Evolutionary conservation across 768 basidiomycete genomes (phyloP).

Genomic region (Kwoniella bestiolae): DNA sequence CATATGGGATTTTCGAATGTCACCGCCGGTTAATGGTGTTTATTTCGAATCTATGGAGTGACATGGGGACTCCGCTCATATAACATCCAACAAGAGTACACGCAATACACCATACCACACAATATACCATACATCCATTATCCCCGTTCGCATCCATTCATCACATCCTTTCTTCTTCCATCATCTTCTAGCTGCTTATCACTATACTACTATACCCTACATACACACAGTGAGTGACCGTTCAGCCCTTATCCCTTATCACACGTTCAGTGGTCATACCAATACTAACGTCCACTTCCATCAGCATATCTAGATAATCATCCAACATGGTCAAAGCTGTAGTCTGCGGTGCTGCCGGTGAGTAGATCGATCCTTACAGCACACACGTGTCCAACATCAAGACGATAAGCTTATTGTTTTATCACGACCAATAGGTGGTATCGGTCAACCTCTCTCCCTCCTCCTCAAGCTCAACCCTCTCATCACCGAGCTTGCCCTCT

Average conservation of each 20-base stretch:
- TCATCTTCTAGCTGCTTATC: constrained; percentile 2
- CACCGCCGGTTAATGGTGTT: not conserved
- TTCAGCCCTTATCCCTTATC: not conserved
- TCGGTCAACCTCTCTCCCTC: constrained; percentile 94
- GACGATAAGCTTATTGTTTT: not conserved
- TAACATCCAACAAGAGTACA: not conserved
- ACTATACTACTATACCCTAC: not conserved
- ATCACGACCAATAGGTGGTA: constrained; percentile 65
- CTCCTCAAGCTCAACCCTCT: constrained; percentile 91
- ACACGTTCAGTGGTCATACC: not conserved
- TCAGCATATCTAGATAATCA: constrained; percentile 3
- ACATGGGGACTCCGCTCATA: constrained; percentile 7
- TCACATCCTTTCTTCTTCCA: constrained; percentile 2
- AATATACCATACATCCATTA: not conserved
- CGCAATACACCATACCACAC: not conserved
- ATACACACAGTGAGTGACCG: constrained; percentile 17
- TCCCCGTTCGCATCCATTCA: not conserved
- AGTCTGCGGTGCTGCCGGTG: constrained; percentile 93
- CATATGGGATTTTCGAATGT: not conserved
- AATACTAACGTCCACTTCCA: not conserved
- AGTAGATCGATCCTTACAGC: constrained; percentile 36
- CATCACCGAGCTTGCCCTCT: constrained; percentile 79
- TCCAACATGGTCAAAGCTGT: constrained; percentile 76
- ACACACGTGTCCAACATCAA: not conserved
- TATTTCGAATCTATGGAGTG: constrained; percentile 5